Conservation (phyloP, 1,284 basidiomycete species). For the Ceratobasidium papillatum region DNA sequence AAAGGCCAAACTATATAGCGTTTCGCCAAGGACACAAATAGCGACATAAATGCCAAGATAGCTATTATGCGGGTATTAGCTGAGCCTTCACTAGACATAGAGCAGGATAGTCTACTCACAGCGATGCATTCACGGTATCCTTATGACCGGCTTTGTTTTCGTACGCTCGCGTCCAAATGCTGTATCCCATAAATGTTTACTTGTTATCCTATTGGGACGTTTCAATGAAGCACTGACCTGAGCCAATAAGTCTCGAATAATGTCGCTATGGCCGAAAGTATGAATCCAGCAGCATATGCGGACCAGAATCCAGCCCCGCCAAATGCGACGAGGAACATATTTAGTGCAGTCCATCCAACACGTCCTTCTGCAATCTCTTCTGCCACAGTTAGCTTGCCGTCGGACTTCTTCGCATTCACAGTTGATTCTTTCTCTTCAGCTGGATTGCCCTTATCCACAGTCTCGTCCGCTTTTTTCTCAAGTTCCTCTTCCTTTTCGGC, state of each 20-base stretch:
- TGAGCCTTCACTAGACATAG: slow-evolving; percentile 12
- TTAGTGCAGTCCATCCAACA: slow-evolving; percentile 58
- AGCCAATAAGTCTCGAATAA: slow-evolving; percentile 45
- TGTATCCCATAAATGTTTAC: slow-evolving; percentile 49
- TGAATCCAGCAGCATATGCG: slow-evolving; percentile 31
- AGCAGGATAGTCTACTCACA: slow-evolving; percentile 52
- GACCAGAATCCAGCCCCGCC: slow-evolving; percentile 56
- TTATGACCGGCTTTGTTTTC: slow-evolving; percentile 46
- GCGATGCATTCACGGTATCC: slow-evolving; percentile 50
- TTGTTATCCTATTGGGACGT: slow-evolving; percentile 48
- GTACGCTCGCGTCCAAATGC: slow-evolving; percentile 55
- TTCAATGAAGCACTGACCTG: slow-evolving; percentile 45
- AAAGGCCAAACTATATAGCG: slow-evolving; percentile 51
- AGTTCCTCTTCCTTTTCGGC: slow-evolving; percentile 50
- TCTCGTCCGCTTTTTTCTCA: slow-evolving; percentile 54
- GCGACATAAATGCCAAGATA: slow-evolving; percentile 61
- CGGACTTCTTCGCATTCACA: slow-evolving; percentile 46
- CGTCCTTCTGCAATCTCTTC: slow-evolving; percentile 69
- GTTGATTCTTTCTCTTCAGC: slow-evolving; percentile 50
- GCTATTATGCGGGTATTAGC: slow-evolving; percentile 48
- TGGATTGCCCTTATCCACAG: slow-evolving; percentile 47
- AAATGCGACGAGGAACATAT: slow-evolving; percentile 48
- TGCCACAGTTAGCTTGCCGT: slow-evolving; percentile 63
- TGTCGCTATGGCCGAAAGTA: slow-evolving; percentile 33
- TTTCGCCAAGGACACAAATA: slow-evolving; percentile 51